Evolutionary conservation across 2,329 filamentous ascomycete species (phyloP).

Genomic region (Stachybotrys echinatus): DNA sequence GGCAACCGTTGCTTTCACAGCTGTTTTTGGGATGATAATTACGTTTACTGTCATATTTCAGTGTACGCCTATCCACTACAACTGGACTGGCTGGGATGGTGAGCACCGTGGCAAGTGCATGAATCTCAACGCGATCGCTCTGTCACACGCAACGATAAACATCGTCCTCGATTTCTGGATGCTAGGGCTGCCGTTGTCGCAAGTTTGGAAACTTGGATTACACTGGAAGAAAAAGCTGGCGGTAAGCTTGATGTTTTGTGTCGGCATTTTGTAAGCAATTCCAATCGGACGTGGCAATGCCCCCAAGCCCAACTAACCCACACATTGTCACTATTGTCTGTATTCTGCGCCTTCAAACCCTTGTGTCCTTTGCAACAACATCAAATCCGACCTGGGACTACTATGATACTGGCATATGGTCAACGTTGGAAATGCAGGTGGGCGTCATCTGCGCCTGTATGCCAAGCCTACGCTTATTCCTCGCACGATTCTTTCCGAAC

Average conservation of each 20-base stretch:
- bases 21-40: slow-evolving; percentile 28
- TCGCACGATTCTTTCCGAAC: slow-evolving; percentile 3
- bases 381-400: slow-evolving; percentile 17
- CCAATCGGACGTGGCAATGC: too few relatives aligned
- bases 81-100: slow-evolving; percentile 42
- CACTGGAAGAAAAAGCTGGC: slow-evolving; percentile 34
- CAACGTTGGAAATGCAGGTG: slow-evolving; percentile 16
- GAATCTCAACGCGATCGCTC: slow-evolving; percentile 36
- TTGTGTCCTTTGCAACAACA: slow-evolving; percentile 14
- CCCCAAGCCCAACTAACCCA: not conserved
- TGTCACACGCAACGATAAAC: slow-evolving; percentile 38
- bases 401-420: slow-evolving; percentile 14
- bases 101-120: slow-evolving; percentile 37
- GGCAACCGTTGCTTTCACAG: slow-evolving; percentile 26
- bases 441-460: slow-evolving; percentile 20
- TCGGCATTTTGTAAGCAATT: too few relatives aligned
- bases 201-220: slow-evolving; percentile 27
- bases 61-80: slow-evolving; percentile 37
- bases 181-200: slow-evolving; percentile 35
- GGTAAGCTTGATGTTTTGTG: slow-evolving; percentile 37
- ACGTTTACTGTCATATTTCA: slow-evolving; percentile 34
- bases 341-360: slow-evolving; percentile 15
- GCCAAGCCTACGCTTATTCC: slow-evolving; percentile 15
- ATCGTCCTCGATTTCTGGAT: slow-evolving; percentile 42
- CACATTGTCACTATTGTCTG: slow-evolving; percentile 16